Base-by-base conservation (phyloP, 345 rosid species). In the Brassica cretica region DNA sequence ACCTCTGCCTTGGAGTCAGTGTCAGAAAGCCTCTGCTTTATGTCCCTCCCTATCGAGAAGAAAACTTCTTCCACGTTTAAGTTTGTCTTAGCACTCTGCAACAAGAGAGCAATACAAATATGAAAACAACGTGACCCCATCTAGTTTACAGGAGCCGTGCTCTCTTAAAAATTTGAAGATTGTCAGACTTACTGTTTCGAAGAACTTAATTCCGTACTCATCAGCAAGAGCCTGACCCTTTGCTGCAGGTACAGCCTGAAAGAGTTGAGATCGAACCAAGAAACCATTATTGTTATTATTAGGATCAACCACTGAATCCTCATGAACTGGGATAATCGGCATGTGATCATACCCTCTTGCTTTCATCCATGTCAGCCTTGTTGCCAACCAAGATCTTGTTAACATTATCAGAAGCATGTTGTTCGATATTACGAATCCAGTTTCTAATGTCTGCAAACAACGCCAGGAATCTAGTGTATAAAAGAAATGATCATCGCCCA, bases 401-500 rank as follows among this genome's bases (percentile, higher is more conserved):
- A 59, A 95, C 99, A 85, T 95, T 95, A 79, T 95, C 99, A 21
- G 99, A 95, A 41, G 99, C 99, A 83, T 95, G 99, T 60, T 95
- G 99, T 82, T 95, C 99, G 59, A 95, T 95, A 75, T 95, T 95
- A 85, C 98, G 96, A 81, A 95, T 95, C 99, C 99, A 95, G 84
- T 93, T 95, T 85, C 96, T 91, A 73, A 95, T 95, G 83, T 95
- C 99, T 95, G 92, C 78, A 85, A 49, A 29, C 6, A 25, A 53
- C 33, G 19, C 10, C 60, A 83, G 68, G 58, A 66, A 51, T n/a
- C 29, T 56, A 58, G 25, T 6, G 70, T 9, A 37, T 53, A 29
- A 74, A 2, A 69, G 10, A 63, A 19, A 70, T 0, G 5, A 53
- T 68, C 35, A 51, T 32, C 29, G 29, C 29, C 29, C 29, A 66